Base-by-base conservation (phyloP, 352 stramenopile genomes). In the Phytophthora nicotianae region DNA sequence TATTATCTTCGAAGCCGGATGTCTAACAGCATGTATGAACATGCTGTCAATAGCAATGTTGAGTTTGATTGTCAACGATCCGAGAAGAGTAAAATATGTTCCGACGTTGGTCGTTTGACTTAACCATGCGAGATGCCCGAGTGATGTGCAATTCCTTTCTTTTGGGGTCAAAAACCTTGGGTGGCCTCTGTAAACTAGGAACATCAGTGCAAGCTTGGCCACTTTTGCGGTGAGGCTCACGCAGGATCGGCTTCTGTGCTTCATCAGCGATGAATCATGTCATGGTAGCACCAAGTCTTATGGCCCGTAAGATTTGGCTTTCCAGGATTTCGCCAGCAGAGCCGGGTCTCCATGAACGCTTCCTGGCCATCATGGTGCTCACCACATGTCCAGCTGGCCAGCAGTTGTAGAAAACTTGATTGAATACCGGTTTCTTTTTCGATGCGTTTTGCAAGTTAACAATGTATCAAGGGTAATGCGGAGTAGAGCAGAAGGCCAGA, bases 301-400 rank as follows among this genome's bases (percentile, higher is more conserved):
- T 29, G 24, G 24, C 24, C 24, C 24, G 24, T 38, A 21, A 58
- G 27, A n/a, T 14, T 56, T 13, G 53, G 14, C 53, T 68, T 64
- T 46, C 29, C n/a, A 19, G 29, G 38, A 45, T 47, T 21, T 42
- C 49, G 10, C 32, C 35, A 16, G n/a, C 47, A 41, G 37, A 65
- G 41, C 40, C 48, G 27, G 38, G 47, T 38, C 32, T 38, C 32
- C 32, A 38, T 17, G 32, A 17, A n/a, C 32, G 32, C 35, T 46
- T 50, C 50, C 32, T 59, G 33, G 33, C 58, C 58, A 66, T 23
- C 50, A 66, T 32, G 19, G 9, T 19, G 7, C 32, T 6, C 13
- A 45, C 61, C 61, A 68, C 40, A 41, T 64, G 53, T 47, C 45
- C 60, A 63, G 60, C 47, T 69, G 61, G 47, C 13, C 53, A 48